These are phyloP conservation scores for Colletotrichum cuscutae DNA, from an alignment of 2,329 filamentous ascomycete species.

Conservation along the genomic window DNA sequence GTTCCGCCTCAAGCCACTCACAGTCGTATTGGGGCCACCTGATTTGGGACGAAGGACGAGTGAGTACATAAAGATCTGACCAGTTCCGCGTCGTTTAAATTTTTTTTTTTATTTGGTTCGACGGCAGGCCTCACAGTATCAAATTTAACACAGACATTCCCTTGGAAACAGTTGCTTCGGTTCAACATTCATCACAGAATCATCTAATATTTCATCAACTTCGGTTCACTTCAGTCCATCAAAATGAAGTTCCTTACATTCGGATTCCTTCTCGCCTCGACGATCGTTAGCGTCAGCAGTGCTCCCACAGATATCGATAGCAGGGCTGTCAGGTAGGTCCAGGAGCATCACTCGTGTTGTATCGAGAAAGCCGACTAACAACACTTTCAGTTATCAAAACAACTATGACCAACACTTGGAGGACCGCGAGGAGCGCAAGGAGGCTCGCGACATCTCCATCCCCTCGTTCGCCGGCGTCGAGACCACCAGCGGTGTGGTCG, in stretches of 20 bases:
- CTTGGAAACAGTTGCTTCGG: constrained; percentile 4
- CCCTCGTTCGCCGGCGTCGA: constrained; percentile 29
- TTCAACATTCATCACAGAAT: constrained; percentile 2
- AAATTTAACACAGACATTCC: constrained; percentile 29
- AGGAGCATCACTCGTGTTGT: too few species aligned
- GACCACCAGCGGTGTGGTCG: constrained; percentile 25
- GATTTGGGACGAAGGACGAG: constrained; percentile 6
- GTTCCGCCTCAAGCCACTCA: constrained; percentile 22
- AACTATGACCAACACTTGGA: constrained; percentile 27
- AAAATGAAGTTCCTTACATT: constrained; percentile 32
- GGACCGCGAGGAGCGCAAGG: constrained; percentile 23
- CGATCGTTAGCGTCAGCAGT: constrained; percentile 34
- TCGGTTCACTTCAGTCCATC: constrained; percentile 30
- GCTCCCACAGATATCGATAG: constrained; percentile 29
- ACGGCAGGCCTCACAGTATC: constrained; percentile 29
- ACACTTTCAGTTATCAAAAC: not conserved
- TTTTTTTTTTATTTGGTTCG: not conserved
- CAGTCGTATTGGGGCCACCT: not conserved
- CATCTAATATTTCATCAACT: not conserved
- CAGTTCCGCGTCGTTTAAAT: not conserved
- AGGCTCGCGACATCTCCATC: constrained; percentile 21
- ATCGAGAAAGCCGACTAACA: too few species aligned
- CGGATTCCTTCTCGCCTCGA: constrained; percentile 26
- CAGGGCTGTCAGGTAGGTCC: constrained; percentile 31
- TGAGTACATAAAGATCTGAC: constrained; percentile 20